Evolutionary conservation across 768 basidiomycete species (phyloP).

Genomic region (Xanthoconium purpureum): DNA sequence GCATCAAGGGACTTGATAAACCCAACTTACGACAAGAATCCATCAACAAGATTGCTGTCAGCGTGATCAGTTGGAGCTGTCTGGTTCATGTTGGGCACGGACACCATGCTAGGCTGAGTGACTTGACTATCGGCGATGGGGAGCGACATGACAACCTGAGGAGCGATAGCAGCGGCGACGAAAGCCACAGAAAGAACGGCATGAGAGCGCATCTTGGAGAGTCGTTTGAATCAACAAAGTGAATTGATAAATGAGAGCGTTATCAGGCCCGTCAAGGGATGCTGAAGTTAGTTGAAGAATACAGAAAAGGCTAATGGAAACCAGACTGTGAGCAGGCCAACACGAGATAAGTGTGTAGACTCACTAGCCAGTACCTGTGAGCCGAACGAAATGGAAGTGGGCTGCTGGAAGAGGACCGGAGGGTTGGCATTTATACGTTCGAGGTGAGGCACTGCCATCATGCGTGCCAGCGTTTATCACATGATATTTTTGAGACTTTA

Average conservation of each 20-base stretch:
- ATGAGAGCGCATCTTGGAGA: constrained; percentile 11
- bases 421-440: background rate
- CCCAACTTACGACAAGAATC: background rate
- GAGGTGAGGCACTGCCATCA: too few species aligned
- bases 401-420: constrained; percentile 3
- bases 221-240: background rate
- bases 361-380: constrained; percentile 23
- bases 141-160: constrained; percentile 1
- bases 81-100: background rate
- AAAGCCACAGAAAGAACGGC: constrained; percentile 7
- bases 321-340: background rate
- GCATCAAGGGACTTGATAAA: too few species aligned
- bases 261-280: constrained; percentile 12
- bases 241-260: constrained; percentile 4
- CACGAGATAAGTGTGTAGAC: background rate
- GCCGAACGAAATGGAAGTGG: constrained; percentile 15
- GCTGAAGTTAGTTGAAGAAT: constrained; percentile 10
- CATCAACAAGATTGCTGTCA: background rate
- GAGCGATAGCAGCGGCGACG: background rate
- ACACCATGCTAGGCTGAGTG: background rate
- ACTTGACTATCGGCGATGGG: background rate
- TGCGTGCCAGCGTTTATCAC: too few species aligned
- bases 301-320: constrained; percentile 12
- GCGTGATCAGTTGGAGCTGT: background rate
- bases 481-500: too few species aligned